Base-by-base conservation (phyloP, 108 stramenopile species). In the Ochromonas danica region DNA sequence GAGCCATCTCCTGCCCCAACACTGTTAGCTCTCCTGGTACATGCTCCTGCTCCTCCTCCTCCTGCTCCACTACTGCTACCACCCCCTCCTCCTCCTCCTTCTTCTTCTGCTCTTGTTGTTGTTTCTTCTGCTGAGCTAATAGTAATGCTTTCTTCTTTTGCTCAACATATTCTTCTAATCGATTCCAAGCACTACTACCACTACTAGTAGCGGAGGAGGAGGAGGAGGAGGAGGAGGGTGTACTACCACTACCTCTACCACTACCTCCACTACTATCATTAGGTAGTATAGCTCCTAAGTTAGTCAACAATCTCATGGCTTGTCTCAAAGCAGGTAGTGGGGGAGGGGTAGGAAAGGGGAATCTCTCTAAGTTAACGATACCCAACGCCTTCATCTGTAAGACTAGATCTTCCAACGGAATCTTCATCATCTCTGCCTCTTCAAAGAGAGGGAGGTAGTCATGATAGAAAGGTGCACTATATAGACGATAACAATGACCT, bases 401-500 rank as follows among this genome's bases (percentile, higher is more conserved):
- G 10, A 94, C 91, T 39, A 97, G 89, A 83, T 95, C 93, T 79
- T 94, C 93, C 36, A 97, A 81, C 25, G 94, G 94, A 39, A 90
- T 79, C 0, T 87, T 87, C 42, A 91, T 70, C 1, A 95, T 88
- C 86, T 97, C 94, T 36, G 96, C 94, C 25, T 87, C 62, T 2
- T 89, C 91, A 81, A 94, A 95, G 17, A 81, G 83, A 70, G 92
- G 89, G 82, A 97, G 89, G 40, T 93, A 89, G 1, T 94, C 89
- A 43, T 90, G 82, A 83, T 93, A 99, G 75, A 98, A 88, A 43
- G 91, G 92, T 70, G 92, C 91, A 39, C 91, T 91, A 80, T 94
- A 99, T 71, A 98, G 79, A 0, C 98, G 91, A 81, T 97, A 98
- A 75, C 95, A 96, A 84, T 99, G 96, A 0, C 98, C 98, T 0